A percentile compares a stretch with the other conserved stretches of the same genome.
Conservation (phyloP, 2,329 filamentous ascomycete species). For the Colletotrichum sp. region DNA sequence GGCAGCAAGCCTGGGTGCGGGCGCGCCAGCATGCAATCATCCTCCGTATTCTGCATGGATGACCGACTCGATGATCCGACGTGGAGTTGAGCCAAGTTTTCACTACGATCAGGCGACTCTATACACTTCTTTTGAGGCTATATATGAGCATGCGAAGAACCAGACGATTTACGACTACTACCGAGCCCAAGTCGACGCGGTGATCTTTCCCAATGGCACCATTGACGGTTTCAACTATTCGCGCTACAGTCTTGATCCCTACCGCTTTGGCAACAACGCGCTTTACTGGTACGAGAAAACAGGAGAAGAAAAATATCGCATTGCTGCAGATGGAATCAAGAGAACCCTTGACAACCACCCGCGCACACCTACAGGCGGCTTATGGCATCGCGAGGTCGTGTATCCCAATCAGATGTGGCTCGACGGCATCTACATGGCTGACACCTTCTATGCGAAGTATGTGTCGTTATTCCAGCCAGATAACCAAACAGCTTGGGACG, state of each 20-base stretch:
- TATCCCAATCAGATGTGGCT: constrained; percentile 64
- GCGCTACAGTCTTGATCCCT: constrained; percentile 57
- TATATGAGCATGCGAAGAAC: constrained; percentile 47
- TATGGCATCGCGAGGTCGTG: constrained; percentile 54
- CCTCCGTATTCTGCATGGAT: constrained; percentile 39
- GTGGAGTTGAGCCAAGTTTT: constrained; percentile 41
- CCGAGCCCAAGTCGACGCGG: constrained; percentile 48
- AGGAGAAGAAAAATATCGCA: constrained; percentile 51
- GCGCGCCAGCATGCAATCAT: not conserved
- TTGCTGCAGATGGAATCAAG: constrained; percentile 50
- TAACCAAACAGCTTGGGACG: constrained; percentile 46
- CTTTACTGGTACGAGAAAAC: constrained; percentile 54
- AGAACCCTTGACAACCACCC: constrained; percentile 53
- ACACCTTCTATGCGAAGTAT: constrained; percentile 47
- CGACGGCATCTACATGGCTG: constrained; percentile 58
- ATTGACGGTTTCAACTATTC: constrained; percentile 49
- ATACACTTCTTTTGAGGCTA: constrained; percentile 51
- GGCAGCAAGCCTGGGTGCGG: not conserved
- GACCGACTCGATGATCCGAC: constrained; percentile 51
- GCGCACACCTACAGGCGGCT: constrained; percentile 54
- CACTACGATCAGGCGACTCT: constrained; percentile 51
- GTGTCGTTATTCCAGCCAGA: constrained; percentile 39
- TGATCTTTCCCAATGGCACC: constrained; percentile 52
- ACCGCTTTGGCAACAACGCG: constrained; percentile 58
- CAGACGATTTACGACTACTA: constrained; percentile 48